Evolutionary conservation across 2,329 filamentous ascomycete species (phyloP).

Genomic region (Penicillium sp.): DNA sequence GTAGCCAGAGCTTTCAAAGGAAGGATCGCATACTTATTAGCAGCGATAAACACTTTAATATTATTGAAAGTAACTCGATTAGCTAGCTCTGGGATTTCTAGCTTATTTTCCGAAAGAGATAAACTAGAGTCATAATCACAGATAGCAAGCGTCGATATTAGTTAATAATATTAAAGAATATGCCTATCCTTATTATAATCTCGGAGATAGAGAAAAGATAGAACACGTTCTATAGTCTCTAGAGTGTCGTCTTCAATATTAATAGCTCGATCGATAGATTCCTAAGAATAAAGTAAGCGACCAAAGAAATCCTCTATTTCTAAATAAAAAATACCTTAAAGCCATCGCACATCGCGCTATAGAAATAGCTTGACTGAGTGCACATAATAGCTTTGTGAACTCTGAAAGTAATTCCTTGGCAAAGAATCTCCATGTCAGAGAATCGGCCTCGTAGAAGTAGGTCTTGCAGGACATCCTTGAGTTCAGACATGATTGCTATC

Average conservation of each 20-base stretch:
- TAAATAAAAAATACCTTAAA: not conserved
- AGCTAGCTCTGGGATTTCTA: too few relatives aligned
- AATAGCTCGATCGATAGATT: not conserved
- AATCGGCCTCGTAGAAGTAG: not conserved
- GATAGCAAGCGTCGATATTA: not conserved
- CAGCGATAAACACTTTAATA: not conserved
- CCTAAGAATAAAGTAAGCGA: not conserved
- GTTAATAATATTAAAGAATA: not conserved
- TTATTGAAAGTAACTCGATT: not conserved
- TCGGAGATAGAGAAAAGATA: not conserved
- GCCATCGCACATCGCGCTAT: not conserved
- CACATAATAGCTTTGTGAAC: not conserved
- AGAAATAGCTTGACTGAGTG: not conserved
- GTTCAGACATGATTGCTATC: not conserved
- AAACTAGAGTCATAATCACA: not conserved
- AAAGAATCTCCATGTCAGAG: not conserved
- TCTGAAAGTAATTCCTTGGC: not conserved
- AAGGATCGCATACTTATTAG: not conserved
- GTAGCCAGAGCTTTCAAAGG: not conserved
- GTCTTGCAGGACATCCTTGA: not conserved
- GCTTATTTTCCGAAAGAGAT: not conserved
- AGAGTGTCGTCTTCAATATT: not conserved
- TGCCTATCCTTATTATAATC: not conserved
- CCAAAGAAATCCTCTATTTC: not conserved
- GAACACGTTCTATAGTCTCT: not conserved